These are phyloP conservation scores for Phlebopus sp. DNA, from an alignment of 1,284 basidiomycete genomes.

Conservation along the genomic window DNA sequence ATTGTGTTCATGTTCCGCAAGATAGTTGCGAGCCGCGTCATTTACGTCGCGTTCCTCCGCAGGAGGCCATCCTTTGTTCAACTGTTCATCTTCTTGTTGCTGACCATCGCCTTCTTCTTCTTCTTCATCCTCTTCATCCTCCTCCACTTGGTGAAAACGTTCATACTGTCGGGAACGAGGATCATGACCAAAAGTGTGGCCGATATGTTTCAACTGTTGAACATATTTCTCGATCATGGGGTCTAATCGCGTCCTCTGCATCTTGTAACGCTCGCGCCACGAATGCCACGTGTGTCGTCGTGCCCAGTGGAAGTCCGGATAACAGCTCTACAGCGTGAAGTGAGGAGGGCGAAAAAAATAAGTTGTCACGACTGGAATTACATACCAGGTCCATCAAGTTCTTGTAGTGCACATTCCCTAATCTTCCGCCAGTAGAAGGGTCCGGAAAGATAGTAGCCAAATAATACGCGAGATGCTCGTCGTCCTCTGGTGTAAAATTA, in stretches of 20 bases:
- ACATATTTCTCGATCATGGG: conserved; percentile 34
- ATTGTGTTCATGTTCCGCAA: conserved; percentile 2
- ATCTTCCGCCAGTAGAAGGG: conserved; percentile 32
- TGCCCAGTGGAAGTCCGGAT: conserved; percentile 43
- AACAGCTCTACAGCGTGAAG: conserved; percentile 2
- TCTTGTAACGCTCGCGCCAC: conserved; percentile 55
- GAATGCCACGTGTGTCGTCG: conserved; percentile 47
- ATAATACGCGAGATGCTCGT: conserved; percentile 24
- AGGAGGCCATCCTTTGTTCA: too few relatives aligned
- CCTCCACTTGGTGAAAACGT: conserved; percentile 6
- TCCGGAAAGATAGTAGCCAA: conserved; percentile 25
- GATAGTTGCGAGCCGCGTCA: conserved; percentile 1
- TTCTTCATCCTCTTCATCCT: conserved; percentile 5
- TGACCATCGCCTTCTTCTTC: neutral
- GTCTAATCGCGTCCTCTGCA: conserved; percentile 41
- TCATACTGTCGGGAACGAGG: conserved; percentile 15
- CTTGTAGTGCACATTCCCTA: conserved; percentile 42
- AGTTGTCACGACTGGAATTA: conserved; percentile 1
- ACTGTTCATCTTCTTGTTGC: too few relatives aligned
- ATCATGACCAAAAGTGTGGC: conserved; percentile 26
- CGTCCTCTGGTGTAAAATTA: conserved; percentile 24
- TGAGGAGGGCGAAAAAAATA: neutral
- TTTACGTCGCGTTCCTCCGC: too few relatives aligned
- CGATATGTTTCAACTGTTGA: conserved; percentile 3
- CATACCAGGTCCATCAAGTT: conserved; percentile 39